These are phyloP conservation scores for Perkinsus marinus DNA, from an alignment of 169 alveolate species.

Conservation along the genomic window DNA sequence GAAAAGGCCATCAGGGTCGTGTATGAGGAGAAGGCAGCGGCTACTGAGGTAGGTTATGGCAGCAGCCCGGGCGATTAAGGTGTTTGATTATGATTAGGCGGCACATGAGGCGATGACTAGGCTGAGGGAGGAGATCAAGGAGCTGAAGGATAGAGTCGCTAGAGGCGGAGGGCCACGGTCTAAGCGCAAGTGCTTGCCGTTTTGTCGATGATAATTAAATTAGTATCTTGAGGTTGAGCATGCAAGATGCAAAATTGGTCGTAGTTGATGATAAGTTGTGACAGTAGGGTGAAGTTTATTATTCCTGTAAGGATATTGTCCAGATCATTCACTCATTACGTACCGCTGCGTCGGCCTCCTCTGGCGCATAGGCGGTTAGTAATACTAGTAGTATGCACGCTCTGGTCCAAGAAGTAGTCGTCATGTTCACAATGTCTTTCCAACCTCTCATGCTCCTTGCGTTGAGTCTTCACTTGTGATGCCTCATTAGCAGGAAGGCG, in stretches of 20 bases:
- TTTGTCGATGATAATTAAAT: background rate
- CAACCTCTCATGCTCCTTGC: background rate
- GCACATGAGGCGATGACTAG: background rate
- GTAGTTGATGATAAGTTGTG: background rate
- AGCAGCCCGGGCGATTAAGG: background rate
- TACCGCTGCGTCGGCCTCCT: background rate
- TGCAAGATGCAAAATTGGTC: background rate
- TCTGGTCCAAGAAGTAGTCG: background rate
- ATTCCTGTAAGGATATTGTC: background rate
- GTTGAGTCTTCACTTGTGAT: background rate
- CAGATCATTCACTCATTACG: background rate
- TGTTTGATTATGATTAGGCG: background rate
- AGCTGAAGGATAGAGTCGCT: background rate
- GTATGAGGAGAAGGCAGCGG: background rate
- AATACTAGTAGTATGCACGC: background rate
- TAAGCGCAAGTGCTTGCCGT: background rate
- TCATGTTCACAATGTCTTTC: background rate
- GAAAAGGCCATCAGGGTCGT: background rate
- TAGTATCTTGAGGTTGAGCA: background rate
- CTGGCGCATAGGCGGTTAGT: background rate
- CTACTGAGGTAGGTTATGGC: background rate
- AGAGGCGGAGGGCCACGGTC: background rate
- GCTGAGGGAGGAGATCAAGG: background rate
- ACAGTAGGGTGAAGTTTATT: background rate
- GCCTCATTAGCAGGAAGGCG: background rate